Evolutionary conservation across 257 asterid genomes (phyloP), one percentile per base, ranked within the genome.

Genomic region (Plectranthus barbatus): DNA sequence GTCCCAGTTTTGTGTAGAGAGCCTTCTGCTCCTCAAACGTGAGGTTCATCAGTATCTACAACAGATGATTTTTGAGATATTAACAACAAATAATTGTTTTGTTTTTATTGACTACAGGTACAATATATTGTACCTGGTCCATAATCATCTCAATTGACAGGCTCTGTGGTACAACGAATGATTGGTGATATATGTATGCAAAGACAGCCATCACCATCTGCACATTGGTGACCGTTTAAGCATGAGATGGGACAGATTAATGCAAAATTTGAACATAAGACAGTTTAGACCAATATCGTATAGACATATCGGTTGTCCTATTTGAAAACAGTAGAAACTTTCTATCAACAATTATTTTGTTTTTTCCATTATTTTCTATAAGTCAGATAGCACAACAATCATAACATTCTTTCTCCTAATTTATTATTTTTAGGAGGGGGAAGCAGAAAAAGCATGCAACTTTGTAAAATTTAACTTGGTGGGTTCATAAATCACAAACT

Each of bases 151-250:
- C 96, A 9, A 88, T 51, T 18, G 96, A 83, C 56, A 84, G 69
- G 83, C 88, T 80, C 51, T 86, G 96, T 13, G 90, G 77, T 37
- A 75, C 80, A 24, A 88, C 71, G 61, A 91, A 91, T 0, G 98
- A 91, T 69, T 91, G 98, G 66, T 84, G 95, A 47, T 91, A 91
- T 8, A 88, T 91, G 60, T 84, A 91, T 3, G 98, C 94, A 45
- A 88, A 88, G 46, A 88, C 94, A 15, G 90, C 95, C 96, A 91
- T 91, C 76, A 91, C 96, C 98, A 91, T 91, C 96, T 91, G 91
- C 73, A 64, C 11, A 49, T 53, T 18, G 36, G 44, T 41, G 31
- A 67, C 11, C 11, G 11, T 48, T n/a, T 65, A 54, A 46, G 9
- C 52, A 31, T 20, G 31, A 19, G 15, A 3, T 24, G 23, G 31